Evolutionary conservation across 2,329 filamentous ascomycete genomes (phyloP), one percentile per base, ranked within the genome.

Genomic region (Achaetomium macrosporum): DNA sequence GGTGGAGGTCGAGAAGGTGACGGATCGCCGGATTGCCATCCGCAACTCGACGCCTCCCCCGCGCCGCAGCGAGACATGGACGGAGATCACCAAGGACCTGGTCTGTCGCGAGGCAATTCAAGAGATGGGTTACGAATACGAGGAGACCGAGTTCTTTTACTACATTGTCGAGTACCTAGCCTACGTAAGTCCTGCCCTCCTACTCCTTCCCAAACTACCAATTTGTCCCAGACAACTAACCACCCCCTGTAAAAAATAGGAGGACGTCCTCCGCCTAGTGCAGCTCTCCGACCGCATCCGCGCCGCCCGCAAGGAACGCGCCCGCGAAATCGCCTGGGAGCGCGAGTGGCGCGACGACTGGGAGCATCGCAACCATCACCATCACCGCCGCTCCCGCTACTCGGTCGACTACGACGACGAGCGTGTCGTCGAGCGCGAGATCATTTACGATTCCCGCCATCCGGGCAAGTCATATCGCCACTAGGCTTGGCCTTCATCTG

Each of bases 81-180:
- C 93, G 0, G 93, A 97, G 71, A 90, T 99, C 62, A 95, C 92
- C 42, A 96, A 95, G 71, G 91, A 96, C 61, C 72, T 97, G 35
- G 89, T 97, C 15, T 77, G 85, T 54, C 83, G 86, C 48, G 90
- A 96, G 66, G 93, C 93, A 16, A 88, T 97, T 59, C 85, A 95
- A 61, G 77, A 86, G 63, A 73, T 85, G 65, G 89, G 89, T 2
- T 97, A 96, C 69, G 84, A 88, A 55, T 97, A 85, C 65, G 90
- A 96, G 67, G 91, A 97, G 76, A 93, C 89, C 0, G 86, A 90
- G 50, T 82, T 79, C 57, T 95, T 90, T 70, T 97, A 88, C 71
- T 97, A 96, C 69, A 83, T 97, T 42, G 92, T 96, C 75, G 83
- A 92, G 58, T 96, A 95, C 68, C 77, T 99, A 49, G 76, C 79